Conservation (phyloP, 2,329 filamentous ascomycete species). For the Tolypocladium capitatum region DNA sequence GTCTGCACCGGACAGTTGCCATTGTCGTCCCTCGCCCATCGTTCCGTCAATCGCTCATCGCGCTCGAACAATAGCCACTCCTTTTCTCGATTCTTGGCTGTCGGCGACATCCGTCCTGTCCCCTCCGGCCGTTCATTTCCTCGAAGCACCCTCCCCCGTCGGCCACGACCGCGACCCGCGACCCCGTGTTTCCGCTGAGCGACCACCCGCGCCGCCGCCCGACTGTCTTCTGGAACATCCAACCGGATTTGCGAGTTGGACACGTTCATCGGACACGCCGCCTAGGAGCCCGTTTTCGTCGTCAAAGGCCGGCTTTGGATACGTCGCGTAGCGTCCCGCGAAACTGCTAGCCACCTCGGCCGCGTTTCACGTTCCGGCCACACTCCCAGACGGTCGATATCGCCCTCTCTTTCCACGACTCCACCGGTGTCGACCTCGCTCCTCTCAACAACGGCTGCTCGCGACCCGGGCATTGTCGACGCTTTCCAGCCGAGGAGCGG, state of each 20-base stretch:
- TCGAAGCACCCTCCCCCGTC: not conserved
- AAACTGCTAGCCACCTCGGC: not conserved
- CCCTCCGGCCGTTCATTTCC: not conserved
- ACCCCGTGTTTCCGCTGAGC: not conserved
- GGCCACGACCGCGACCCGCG: not conserved
- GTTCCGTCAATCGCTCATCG: not conserved
- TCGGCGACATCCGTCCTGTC: not conserved
- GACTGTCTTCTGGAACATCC: not conserved
- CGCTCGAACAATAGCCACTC: not conserved
- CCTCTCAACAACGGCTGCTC: not conserved
- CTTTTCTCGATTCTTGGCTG: too few species aligned
- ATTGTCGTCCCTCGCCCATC: not conserved
- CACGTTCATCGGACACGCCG: not conserved
- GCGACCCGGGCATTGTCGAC: slow-evolving; percentile 22
- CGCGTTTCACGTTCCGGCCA: not conserved
- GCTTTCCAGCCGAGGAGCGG: slow-evolving; percentile 38
- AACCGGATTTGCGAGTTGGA: not conserved
- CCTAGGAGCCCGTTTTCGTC: not conserved
- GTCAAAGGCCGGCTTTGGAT: not conserved
- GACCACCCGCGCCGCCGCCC: not conserved
- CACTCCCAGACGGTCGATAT: not conserved
- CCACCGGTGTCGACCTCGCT: not conserved
- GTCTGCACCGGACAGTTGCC: not conserved
- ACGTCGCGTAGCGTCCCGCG: not conserved
- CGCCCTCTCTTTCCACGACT: not conserved